phyloP scores from a whole-genome alignment of 75 land plant genomes.

The Isoetes taiwanensis region DNA sequence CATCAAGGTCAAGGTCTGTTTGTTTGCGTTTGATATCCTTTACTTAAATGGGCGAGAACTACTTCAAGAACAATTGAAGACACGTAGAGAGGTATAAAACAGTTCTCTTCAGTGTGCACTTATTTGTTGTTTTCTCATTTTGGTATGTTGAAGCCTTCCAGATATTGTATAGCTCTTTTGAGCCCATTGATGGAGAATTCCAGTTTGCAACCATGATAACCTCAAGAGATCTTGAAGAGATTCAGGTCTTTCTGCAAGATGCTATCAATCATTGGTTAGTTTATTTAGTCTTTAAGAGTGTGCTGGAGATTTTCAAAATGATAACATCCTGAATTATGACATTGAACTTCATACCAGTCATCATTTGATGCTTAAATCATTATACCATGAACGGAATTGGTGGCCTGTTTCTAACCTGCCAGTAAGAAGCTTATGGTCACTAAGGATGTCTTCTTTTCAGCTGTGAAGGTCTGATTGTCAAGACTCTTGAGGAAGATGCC shows the following conservation, averaged over 20 bases:
- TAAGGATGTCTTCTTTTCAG: conserved; percentile 35
- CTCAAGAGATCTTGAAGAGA: conserved; percentile 88
- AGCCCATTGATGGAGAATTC: conserved; percentile 57
- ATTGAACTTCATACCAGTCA: too few relatives aligned
- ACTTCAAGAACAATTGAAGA: conserved; percentile 64
- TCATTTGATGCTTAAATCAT: too few relatives aligned
- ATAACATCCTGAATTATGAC: too few relatives aligned
- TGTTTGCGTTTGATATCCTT: conserved; percentile 85
- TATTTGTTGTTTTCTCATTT: neutral
- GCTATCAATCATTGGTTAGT: conserved; percentile 66
- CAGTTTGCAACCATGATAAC: conserved; percentile 73
- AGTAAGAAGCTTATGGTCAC: too few relatives aligned
- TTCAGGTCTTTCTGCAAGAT: conserved; percentile 77
- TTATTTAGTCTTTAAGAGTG: neutral
- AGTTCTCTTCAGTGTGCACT: neutral
- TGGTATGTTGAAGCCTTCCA: conserved; percentile 11
- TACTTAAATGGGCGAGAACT: conserved; percentile 68
- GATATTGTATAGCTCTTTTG: conserved; percentile 67
- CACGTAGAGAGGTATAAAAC: conserved; percentile 73
- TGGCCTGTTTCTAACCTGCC: too few relatives aligned
- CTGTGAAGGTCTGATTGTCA: conserved; percentile 94
- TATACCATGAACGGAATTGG: too few relatives aligned
- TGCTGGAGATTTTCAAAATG: too few relatives aligned
- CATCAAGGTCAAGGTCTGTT: conserved; percentile 85
- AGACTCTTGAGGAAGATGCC: conserved; percentile 84